Conservation (phyloP, 345 rosid genomes). For the Citrus maxima region DNA sequence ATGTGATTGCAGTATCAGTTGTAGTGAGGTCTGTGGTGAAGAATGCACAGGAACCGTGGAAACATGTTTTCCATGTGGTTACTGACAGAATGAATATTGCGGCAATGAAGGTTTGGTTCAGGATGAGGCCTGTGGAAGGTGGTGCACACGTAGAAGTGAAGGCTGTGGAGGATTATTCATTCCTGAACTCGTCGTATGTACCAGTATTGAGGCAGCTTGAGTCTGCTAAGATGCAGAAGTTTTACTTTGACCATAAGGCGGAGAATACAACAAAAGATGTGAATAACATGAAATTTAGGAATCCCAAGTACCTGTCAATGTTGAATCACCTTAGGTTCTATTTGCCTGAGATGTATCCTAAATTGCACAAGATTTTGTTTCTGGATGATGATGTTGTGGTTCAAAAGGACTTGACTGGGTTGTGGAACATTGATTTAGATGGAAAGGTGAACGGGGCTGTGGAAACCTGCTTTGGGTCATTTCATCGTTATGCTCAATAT, state of each 20-base stretch:
- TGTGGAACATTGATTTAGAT: conserved; percentile 80
- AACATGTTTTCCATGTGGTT: conserved; percentile 84
- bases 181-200: conserved; percentile 63
- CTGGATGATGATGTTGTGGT: conserved; percentile 95
- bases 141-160: conserved; percentile 81
- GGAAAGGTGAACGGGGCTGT: conserved; percentile 97
- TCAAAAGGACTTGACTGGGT: conserved; percentile 80
- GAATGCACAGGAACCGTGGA: conserved; percentile 77
- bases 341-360: conserved; percentile 87
- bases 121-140: conserved; percentile 78
- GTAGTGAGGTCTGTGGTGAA: conserved; percentile 83
- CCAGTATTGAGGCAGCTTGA: conserved; percentile 77
- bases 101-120: conserved; percentile 96
- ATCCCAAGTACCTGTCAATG: conserved; percentile 63
- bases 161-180: conserved; percentile 63
- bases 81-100: conserved; percentile 82
- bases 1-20: conserved; percentile 87
- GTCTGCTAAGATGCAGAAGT: conserved; percentile 54
- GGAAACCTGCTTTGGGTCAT: conserved; percentile 90
- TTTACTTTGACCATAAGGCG: conserved; percentile 38
- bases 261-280: conserved; percentile 45
- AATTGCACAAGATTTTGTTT: conserved; percentile 72
- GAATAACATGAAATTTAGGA: conserved; percentile 45
- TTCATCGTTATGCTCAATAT: conserved; percentile 76
- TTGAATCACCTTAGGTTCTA: conserved; percentile 82